Base-by-base conservation (phyloP, 306 rosid species). In the Rosa lucieae region DNA sequence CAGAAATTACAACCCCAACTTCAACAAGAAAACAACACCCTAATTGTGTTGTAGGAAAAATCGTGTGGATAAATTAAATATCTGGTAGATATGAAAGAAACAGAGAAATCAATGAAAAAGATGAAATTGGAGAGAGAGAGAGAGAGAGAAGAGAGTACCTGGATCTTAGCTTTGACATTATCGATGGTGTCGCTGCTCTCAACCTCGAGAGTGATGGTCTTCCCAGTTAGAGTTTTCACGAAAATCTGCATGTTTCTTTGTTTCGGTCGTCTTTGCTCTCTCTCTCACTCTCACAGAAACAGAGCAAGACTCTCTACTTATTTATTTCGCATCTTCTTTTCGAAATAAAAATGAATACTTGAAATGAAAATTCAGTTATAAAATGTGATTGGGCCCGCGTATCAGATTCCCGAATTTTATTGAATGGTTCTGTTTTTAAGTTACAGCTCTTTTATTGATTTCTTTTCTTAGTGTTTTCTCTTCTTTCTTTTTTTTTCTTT, bases 111-210 rank as follows among this genome's bases (percentile, higher is more conserved):
- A 17, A 73, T 20, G 6, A 53, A 53, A 32, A 32, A 32, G 37
- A 32, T 32, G 37, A 32, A 32, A 53, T 39, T 37, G 20, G 47
- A 35, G 65, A 18, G 29, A 49, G 63, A 56, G 37, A 32, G 37
- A 32, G 32, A 29, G 32, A 29, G 32, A 29, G 5, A 13, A 47
- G 6, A 71, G 15, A n/a, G 77, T 55, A 55, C 77, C 77, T 73
- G 77, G 77, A 73, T 73, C 77, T 73, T 73, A 39, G 77, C 67
- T 39, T 73, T 73, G 14, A 73, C 77, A 73, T 73, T 73, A 40
- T 73, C 77, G 77, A 73, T 53, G 67, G 77, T 73, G 77, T 73
- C 77, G 51, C 77, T 73, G 67, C 67, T 73, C 77, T 73, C 77
- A 39, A 73, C 77, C 67, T 73, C 77, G 35, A 73, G 77, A 39